Evolutionary conservation across 73 alveolate species (phyloP), one percentile per base, ranked within the genome.

Genomic region (Symbiodinium natans): DNA sequence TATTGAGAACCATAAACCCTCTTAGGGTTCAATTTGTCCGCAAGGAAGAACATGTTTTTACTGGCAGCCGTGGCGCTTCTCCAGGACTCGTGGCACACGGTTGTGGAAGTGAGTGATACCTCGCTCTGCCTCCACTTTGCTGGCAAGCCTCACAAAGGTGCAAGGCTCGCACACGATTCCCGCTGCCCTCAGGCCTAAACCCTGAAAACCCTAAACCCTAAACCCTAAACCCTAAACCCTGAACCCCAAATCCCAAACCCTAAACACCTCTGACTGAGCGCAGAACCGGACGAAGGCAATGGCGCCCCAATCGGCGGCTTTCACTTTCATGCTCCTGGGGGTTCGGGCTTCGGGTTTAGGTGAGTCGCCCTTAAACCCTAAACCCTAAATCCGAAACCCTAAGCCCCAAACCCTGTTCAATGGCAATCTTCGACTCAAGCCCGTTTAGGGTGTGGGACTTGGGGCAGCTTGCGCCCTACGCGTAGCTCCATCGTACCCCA

Each of bases 291-390:
- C 71, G 63, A 87, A 87, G 63, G 94, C 94, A 34, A 87, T 87
- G 94, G 94, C 94, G 84, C 94, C 94, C 94, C 94, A 87, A 25
- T 87, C 94, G 27, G 94, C 94, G 41, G 94, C 41, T 59, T 87
- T 87, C 43, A 87, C 33, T 41, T 87, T 87, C 94, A 87, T 87
- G 83, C 94, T 87, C 94, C 94, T 87, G 31, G 39, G 77, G 68
- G 13, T 2, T 5, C 13, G 68, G 68, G 5, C 21, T 52, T 52
- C 0, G 68, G 68, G 68, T 3, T 52, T 52, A 10, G n/a, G 17
- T 17, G 68, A 27, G 27, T 10, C 2, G 25, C 25, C 59, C 17
- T 25, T 5, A 48, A 48, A 1, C 63, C 63, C 63, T 48, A 48
- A 48, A 48, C 63, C 17, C 63, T 48, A 48, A 48, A 1, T 5